These are phyloP conservation scores for Aspergillus taichungensis DNA, from an alignment of 495 filamentous ascomycete species.

Conservation along the genomic window DNA sequence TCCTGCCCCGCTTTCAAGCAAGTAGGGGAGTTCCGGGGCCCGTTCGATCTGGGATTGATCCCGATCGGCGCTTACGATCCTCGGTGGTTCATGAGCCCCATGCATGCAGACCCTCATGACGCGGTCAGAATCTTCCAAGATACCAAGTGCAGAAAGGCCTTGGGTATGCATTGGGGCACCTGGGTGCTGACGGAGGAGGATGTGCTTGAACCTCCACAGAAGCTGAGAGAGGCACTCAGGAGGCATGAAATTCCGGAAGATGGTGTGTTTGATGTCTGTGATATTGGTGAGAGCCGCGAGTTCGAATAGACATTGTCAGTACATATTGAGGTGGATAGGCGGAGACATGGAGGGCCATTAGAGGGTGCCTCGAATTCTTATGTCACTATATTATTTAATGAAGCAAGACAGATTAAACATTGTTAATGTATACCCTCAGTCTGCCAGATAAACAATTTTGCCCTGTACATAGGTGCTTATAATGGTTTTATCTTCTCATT, in stretches of 20 bases:
- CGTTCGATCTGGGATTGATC: conserved; percentile 89
- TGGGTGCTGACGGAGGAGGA: conserved; percentile 87
- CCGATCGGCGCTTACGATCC: conserved; percentile 92
- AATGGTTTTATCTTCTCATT: neutral
- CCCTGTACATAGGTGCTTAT: neutral
- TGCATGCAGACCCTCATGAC: conserved; percentile 88
- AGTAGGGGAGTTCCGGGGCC: conserved; percentile 72
- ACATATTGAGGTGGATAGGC: neutral
- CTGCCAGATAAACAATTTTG: too few relatives aligned
- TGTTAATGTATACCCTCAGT: too few relatives aligned
- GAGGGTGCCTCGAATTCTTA: too few relatives aligned
- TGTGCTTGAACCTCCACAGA: conserved; percentile 70
- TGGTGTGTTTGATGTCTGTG: conserved; percentile 80
- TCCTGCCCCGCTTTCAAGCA: conserved; percentile 80
- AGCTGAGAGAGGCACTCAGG: conserved; percentile 68
- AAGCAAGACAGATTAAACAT: too few relatives aligned
- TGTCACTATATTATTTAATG: too few relatives aligned
- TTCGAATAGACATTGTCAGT: conserved; percentile 34
- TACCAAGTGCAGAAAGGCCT: conserved; percentile 70
- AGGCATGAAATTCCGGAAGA: conserved; percentile 58
- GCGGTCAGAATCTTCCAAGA: conserved; percentile 85
- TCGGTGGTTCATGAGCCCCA: conserved; percentile 60
- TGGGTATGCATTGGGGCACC: conserved; percentile 92
- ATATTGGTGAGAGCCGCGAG: conserved; percentile 79
- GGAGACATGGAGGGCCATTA: too few relatives aligned